Evolutionary conservation across 352 stramenopile species (phyloP).

Genomic region (Phytophthora melonis): DNA sequence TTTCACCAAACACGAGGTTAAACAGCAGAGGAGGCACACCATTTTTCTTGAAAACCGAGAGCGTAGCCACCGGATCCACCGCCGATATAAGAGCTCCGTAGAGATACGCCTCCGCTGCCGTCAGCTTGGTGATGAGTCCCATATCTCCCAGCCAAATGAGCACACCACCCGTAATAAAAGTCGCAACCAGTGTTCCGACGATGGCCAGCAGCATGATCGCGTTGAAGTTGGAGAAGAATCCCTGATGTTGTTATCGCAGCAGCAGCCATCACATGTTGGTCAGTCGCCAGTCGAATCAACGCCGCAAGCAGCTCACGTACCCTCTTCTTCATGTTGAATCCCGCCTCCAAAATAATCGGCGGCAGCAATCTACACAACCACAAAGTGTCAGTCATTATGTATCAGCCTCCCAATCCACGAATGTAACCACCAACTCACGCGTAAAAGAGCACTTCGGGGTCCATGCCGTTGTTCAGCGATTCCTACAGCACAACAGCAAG

Average conservation of each 20-base stretch:
- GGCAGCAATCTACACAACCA: slow-evolving; percentile 54
- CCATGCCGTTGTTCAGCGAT: slow-evolving; percentile 84
- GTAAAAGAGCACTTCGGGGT: slow-evolving; percentile 87
- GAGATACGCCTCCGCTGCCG: slow-evolving; percentile 89
- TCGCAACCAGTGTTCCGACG: slow-evolving; percentile 81
- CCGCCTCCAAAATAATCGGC: slow-evolving; percentile 87
- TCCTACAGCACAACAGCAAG: slow-evolving; percentile 46
- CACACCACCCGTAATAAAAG: slow-evolving; percentile 81
- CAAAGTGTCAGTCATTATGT: slow-evolving; percentile 4
- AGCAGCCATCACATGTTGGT: slow-evolving; percentile 21
- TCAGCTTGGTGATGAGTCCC: slow-evolving; percentile 80
- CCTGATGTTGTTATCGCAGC: slow-evolving; percentile 39
- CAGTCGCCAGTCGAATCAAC: slow-evolving; percentile 9
- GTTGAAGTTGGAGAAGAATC: slow-evolving; percentile 90
- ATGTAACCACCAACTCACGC: slow-evolving; percentile 47
- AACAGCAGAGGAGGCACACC: slow-evolving; percentile 90
- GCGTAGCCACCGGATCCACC: slow-evolving; percentile 93
- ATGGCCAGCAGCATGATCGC: slow-evolving; percentile 88
- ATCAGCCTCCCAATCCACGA: background rate
- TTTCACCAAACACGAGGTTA: slow-evolving; percentile 97
- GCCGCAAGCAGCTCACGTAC: slow-evolving; percentile 39
- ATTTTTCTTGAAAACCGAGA: slow-evolving; percentile 95
- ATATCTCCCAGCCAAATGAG: slow-evolving; percentile 81
- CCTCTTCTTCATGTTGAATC: slow-evolving; percentile 91
- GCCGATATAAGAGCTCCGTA: slow-evolving; percentile 95